These are phyloP conservation scores for Annona squamosa DNA, from an alignment of 164 flowering plant species.

Conservation along the genomic window DNA sequence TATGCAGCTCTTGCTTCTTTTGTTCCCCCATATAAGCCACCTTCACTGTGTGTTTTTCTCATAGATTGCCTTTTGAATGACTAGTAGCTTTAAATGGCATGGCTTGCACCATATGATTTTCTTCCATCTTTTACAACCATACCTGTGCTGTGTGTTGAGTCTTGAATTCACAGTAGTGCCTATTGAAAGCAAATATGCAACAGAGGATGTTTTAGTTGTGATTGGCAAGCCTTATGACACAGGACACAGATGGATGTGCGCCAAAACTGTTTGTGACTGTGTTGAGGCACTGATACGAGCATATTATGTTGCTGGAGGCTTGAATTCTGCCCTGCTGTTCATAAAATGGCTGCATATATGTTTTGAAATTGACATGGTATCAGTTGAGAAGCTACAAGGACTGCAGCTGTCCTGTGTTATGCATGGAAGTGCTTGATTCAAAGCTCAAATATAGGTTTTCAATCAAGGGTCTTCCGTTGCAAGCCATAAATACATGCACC, in stretches of 20 bases:
- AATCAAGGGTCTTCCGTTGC: conserved; percentile 64
- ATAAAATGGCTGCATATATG: conserved; percentile 83
- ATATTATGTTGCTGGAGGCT: conserved; percentile 72
- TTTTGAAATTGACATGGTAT: conserved; percentile 40
- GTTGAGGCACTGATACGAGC: conserved; percentile 94
- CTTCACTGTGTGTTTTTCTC: too few relatives aligned
- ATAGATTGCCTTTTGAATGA: too few relatives aligned
- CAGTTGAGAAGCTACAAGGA: conserved; percentile 41
- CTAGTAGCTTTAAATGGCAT: too few relatives aligned
- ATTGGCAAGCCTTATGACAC: conserved; percentile 67
- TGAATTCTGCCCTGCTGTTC: conserved; percentile 47
- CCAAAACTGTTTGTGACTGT: conserved; percentile 85
- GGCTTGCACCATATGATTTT: too few relatives aligned
- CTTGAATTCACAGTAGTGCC: conserved; percentile 48
- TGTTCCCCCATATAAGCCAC: too few relatives aligned
- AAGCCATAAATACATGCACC: conserved; percentile 81
- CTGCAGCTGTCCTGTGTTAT: conserved; percentile 42
- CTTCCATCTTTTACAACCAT: too few relatives aligned
- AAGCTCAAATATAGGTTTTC: conserved; percentile 56
- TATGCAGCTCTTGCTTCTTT: too few relatives aligned
- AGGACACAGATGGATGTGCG: conserved; percentile 90
- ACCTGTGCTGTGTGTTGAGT: too few relatives aligned
- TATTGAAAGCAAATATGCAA: conserved; percentile 33
- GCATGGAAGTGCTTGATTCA: conserved; percentile 42
- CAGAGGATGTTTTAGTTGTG: conserved; percentile 39